Base-by-base conservation (phyloP, 768 basidiomycete genomes). In the Termitomyces sp. region DNA sequence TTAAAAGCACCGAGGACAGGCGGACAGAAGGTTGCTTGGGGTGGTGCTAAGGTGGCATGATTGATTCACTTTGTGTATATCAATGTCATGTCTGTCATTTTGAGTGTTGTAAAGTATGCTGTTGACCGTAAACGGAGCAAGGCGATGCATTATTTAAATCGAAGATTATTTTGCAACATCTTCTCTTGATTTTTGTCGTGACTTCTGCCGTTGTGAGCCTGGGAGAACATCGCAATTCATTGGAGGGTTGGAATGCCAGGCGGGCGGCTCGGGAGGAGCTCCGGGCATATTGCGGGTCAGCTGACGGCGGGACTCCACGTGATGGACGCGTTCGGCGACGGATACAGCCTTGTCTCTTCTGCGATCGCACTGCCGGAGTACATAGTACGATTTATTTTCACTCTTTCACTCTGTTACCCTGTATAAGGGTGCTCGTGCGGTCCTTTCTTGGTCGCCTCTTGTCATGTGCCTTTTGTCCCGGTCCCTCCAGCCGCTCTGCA, bases 11-110 rank as follows among this genome's bases (percentile, higher is more conserved):
- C 71, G 25, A 72, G 75, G 54, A 76, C 74, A 16, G 72, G 74
- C 3, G 82, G 77, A 5, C 78, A 75, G 60, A 87, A 84, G 67
- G 84, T 87, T 51, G 85, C 84, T 35, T 86, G 84, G 84, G 81
- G 79, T 47, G 74, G 71, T 45, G 78, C 75, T 27, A 81, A 79
- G 64, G 71, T 71, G 40, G 68, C 64, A 31, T 70, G 56, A 65
- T 59, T 4, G 40, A 44, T 46, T 19, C 8, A 19, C 45, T 11
- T 12, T 7, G 5, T 16, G 21, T 32, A 16, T 50, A 31, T 42
- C 27, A n/a, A 32, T n/a, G 21, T 5, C n/a, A 3, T 40, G 49
- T 49, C 23, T 9, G 16, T 40, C 19, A 38, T 51, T 51, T 37
- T 19, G 25, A 51, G 35, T 38, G 40, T 51, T 45, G 50, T 29